phyloP scores from a whole-genome alignment of 192 early-diverging fungal species.

The Geosiphon pyriformis region DNA sequence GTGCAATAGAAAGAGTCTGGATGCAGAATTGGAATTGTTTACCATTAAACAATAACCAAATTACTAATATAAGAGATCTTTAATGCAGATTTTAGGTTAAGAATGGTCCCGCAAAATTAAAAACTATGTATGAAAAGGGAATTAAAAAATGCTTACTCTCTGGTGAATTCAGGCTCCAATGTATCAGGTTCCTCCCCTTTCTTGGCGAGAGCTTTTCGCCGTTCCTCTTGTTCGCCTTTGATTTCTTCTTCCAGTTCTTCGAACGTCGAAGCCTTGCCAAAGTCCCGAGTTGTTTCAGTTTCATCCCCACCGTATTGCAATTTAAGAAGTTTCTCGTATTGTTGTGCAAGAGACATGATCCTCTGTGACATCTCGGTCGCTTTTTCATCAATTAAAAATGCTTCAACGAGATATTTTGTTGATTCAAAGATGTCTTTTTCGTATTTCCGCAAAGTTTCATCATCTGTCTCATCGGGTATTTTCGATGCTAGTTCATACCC shows the following conservation, averaged over 20 bases:
- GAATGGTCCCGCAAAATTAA: neutral
- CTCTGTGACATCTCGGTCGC: conserved; percentile 54
- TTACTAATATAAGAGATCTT: conserved; percentile 33
- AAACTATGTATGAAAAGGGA: neutral
- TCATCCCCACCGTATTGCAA: conserved; percentile 21
- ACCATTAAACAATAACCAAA: conserved; percentile 54
- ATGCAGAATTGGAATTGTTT: conserved; percentile 54
- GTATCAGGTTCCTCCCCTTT: conserved; percentile 8
- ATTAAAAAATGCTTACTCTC: conserved; percentile 14
- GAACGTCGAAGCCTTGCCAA: neutral
- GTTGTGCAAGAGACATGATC: conserved; percentile 54
- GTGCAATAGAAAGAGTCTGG: conserved; percentile 49
- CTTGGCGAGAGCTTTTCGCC: neutral
- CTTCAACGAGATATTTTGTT: conserved; percentile 49
- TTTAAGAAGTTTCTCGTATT: conserved; percentile 42
- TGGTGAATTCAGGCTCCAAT: conserved; percentile 22
- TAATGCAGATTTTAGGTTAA: neutral
- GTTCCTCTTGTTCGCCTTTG: conserved; percentile 32
- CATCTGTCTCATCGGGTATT: conserved; percentile 45
- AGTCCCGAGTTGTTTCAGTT: conserved; percentile 13
- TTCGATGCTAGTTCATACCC: conserved; percentile 45
- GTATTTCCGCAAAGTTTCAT: conserved; percentile 41
- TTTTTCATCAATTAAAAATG: conserved; percentile 58
- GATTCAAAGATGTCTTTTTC: conserved; percentile 47
- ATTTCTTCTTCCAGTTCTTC: conserved; percentile 14